Evolutionary conservation across 441 rosid species (phyloP).

Genomic region (Daphne laureola): DNA sequence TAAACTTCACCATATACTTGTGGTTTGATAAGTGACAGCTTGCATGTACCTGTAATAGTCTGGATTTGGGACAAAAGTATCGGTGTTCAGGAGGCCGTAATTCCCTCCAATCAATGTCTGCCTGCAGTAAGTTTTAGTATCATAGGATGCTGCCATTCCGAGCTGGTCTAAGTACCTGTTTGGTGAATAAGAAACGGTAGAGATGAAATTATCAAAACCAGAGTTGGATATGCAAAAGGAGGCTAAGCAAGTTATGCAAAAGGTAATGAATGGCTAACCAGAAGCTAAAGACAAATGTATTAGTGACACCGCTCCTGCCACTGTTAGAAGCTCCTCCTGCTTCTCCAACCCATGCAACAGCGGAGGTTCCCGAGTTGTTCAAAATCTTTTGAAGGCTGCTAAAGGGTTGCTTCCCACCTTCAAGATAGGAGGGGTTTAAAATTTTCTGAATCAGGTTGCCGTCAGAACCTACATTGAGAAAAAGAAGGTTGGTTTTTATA

Average conservation of each 20-base stretch:
- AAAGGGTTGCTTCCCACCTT: conserved; percentile 45
- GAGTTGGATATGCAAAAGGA: background rate
- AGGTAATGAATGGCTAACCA: conserved; percentile 34
- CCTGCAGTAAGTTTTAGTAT: conserved; percentile 84
- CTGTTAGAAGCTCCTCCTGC: conserved; percentile 98
- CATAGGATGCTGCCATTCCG: conserved; percentile 61
- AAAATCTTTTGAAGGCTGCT: conserved; percentile 39
- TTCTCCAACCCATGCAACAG: conserved; percentile 90
- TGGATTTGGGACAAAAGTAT: conserved; percentile 76
- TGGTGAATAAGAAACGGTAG: background rate
- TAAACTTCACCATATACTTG: no score
- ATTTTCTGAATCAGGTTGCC: conserved; percentile 62
- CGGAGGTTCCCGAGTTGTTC: conserved; percentile 42
- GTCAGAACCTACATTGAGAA: conserved; percentile 48
- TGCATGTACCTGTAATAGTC: conserved; percentile 72
- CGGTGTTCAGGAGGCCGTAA: conserved; percentile 77
- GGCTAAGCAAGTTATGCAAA: background rate
- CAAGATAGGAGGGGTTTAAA: conserved; percentile 63
- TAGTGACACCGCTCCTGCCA: conserved; percentile 64
- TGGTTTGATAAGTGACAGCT: no score
- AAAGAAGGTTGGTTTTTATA: background rate
- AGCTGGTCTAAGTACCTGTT: conserved; percentile 93
- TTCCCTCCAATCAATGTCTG: conserved; percentile 89
- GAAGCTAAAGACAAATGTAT: conserved; percentile 84
- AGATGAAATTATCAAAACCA: background rate